Evolutionary conservation across 2,329 filamentous ascomycete species (phyloP), one percentile per base, ranked within the genome.

Genomic region (Pseudopyricularia cyperi): DNA sequence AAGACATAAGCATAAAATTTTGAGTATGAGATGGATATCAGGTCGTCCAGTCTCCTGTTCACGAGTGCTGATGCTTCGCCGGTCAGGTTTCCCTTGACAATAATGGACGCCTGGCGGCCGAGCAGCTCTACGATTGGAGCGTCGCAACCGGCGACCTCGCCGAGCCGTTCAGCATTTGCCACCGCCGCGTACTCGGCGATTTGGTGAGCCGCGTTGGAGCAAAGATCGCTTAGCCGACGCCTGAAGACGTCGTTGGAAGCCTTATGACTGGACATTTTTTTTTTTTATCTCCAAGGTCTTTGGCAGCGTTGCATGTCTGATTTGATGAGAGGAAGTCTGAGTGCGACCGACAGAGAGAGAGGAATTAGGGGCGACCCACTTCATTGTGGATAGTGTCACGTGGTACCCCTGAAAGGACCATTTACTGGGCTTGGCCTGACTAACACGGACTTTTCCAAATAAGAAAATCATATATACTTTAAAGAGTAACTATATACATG

Each of bases 1-100:
- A 80, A 89, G 1, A 80, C 75, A 55, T 79, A 88, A 4, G 82
- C 75, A 59, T 90, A 85, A 55, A 91, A 78, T 57, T 81, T 84
- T 42, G 77, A 70, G 52, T 81, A 80, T 0, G 83, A 77, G 14
- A 85, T 66, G 7, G 71, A 69, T 5, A 80, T 65, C 15, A 85
- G 65, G 53, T 85, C 77, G 34, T 76, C 66, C n/a, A 80, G 63
- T 47, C 79, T 68, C 53, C 62, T 67, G 35, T 59, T 54, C 2
- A 73, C 53, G 1, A 73, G 62, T 3, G 52, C 33, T 33, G 24
- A 44, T 12, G 19, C 17, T 12, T 44, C 39, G 14, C 24, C 39
- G 22, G 24, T 26, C 5, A 12, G 15, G 7, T 12, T 12, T 15
- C 4, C 22, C 12, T 26, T 44, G 17, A 19, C 39, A 26, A 44